phyloP scores from a whole-genome alignment of 1,284 basidiomycete species.

The Sparassis latifolia region DNA sequence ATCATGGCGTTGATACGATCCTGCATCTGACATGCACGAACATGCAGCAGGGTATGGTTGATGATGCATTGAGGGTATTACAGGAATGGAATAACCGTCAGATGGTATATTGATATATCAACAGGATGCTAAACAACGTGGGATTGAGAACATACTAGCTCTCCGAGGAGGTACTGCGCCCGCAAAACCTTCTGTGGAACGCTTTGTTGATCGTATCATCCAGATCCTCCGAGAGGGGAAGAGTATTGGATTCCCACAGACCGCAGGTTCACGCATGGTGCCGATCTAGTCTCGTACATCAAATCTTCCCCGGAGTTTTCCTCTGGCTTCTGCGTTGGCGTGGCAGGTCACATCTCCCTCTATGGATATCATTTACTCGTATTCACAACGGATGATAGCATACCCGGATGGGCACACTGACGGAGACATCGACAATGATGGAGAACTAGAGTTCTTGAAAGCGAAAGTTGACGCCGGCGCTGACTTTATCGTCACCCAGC shows the following conservation, averaged over 20 bases:
- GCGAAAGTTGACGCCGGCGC: constrained; percentile 93
- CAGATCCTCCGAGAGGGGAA: constrained; percentile 88
- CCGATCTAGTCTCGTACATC: constrained; percentile 91
- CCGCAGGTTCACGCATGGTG: constrained; percentile 80
- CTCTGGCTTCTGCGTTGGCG: constrained; percentile 87
- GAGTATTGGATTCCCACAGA: constrained; percentile 90
- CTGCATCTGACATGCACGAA: constrained; percentile 98
- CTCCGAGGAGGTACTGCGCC: constrained; percentile 68
- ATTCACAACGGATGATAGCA: constrained; percentile 37
- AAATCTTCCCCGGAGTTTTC: constrained; percentile 74
- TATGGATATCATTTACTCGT: constrained; percentile 7
- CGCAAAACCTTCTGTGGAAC: not conserved
- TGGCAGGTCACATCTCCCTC: constrained; percentile 53
- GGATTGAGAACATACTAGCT: constrained; percentile 89
- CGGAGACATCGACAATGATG: constrained; percentile 51
- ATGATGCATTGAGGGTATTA: constrained; percentile 72
- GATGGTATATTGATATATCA: not conserved
- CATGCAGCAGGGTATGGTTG: constrained; percentile 85
- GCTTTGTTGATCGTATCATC: constrained; percentile 4
- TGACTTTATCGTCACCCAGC: constrained; percentile 93
- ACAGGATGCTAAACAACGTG: constrained; percentile 75
- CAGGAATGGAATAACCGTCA: not conserved
- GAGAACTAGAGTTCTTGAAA: constrained; percentile 77
- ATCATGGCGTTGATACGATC: constrained; percentile 77
- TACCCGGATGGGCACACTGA: constrained; percentile 93